phyloP scores from a whole-genome alignment of 345 rosid species.

The Eucalyptus sp. region DNA sequence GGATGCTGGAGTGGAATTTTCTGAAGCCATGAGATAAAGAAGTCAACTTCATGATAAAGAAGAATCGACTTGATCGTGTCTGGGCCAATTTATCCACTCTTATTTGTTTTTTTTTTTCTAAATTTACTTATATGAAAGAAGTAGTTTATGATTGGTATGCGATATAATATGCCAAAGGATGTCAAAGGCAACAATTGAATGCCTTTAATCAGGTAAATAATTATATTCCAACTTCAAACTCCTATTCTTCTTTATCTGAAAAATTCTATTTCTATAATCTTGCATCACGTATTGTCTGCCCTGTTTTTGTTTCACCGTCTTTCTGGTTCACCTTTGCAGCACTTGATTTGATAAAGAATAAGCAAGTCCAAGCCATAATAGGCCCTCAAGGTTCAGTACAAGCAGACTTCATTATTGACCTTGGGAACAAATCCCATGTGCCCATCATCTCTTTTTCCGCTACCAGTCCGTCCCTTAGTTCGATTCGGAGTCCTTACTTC shows the following conservation, averaged over 20 bases:
- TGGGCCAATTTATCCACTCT: not conserved
- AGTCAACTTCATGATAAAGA: not conserved
- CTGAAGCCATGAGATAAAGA: not conserved
- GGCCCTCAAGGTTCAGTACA: not conserved
- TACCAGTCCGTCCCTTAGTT: not conserved
- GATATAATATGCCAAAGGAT: not conserved
- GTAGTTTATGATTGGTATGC: not conserved
- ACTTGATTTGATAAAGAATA: not conserved
- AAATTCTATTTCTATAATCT: not conserved
- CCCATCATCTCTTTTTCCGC: not conserved
- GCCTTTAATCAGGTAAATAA: not conserved
- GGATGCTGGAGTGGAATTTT: not conserved
- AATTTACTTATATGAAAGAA: not conserved
- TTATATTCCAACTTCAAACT: not conserved
- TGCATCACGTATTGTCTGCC: not conserved
- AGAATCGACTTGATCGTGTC: not conserved
- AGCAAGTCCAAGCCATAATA: not conserved
- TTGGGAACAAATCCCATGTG: not conserved
- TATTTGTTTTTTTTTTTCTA: not conserved
- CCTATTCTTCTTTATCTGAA: not conserved
- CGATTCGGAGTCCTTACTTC: not conserved
- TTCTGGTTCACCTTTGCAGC: not conserved
- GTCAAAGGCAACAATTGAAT: not conserved
- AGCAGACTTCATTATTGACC: not conserved
- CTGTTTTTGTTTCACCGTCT: not conserved